phyloP scores from a whole-genome alignment of 148 eudicot genomes.

The Vaccinium macrocarpon region DNA sequence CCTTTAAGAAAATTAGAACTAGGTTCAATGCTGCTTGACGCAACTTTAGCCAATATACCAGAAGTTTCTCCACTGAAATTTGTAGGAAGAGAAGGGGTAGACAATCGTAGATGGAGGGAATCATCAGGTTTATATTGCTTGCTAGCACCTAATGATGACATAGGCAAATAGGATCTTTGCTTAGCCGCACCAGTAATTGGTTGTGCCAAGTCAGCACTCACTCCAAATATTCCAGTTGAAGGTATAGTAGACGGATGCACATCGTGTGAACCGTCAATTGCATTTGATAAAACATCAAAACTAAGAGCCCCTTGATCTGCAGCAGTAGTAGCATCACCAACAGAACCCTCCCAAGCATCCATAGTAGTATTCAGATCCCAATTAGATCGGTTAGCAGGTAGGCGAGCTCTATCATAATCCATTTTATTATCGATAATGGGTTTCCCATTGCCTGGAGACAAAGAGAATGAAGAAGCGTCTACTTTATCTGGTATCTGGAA shows the following conservation, averaged over 20 bases:
- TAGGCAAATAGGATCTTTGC: slow-evolving; percentile 14
- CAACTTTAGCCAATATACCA: slow-evolving; percentile 15
- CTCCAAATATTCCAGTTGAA: slow-evolving; percentile 4
- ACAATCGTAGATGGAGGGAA: slow-evolving; percentile 26
- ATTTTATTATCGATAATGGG: neutral
- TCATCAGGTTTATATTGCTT: slow-evolving; percentile 18
- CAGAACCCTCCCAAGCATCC: slow-evolving; percentile 42
- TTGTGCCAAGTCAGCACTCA: slow-evolving; percentile 23
- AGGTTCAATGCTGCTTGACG: slow-evolving; percentile 10
- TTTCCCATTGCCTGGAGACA: slow-evolving; percentile 18
- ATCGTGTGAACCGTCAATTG: neutral
- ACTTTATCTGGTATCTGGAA: slow-evolving; percentile 6
- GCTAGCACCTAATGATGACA: neutral
- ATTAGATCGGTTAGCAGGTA: slow-evolving; percentile 31
- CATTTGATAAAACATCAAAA: slow-evolving; percentile 6
- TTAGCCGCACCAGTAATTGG: slow-evolving; percentile 9
- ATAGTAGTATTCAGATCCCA: slow-evolving; percentile 47
- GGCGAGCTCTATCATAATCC: slow-evolving; percentile 1
- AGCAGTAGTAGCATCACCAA: slow-evolving; percentile 14
- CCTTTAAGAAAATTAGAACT: neutral
- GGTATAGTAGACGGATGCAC: slow-evolving; percentile 5
- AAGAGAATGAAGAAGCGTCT: slow-evolving; percentile 17
- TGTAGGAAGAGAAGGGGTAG: slow-evolving; percentile 9
- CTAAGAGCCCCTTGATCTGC: slow-evolving; percentile 11
- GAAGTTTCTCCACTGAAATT: slow-evolving; percentile 7